Conservation (phyloP, 2,329 filamentous ascomycete genomes). For the Hirsutella minnesotensis region DNA sequence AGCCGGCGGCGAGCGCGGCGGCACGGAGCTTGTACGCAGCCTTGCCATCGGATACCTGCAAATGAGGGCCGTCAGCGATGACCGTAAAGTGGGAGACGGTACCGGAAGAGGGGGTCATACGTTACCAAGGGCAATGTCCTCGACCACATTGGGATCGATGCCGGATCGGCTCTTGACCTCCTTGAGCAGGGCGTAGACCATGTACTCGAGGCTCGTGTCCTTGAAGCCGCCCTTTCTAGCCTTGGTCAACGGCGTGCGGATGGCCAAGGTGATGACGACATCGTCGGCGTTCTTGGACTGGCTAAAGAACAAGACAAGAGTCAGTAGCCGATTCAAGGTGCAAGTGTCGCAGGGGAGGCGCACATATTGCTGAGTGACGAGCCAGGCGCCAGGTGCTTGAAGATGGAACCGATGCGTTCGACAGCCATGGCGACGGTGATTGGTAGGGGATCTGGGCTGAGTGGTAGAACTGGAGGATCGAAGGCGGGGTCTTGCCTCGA, state of each 20-base stretch:
- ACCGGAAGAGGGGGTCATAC: slow-evolving; percentile 30
- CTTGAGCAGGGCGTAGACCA: slow-evolving; percentile 74
- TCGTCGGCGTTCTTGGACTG: slow-evolving; percentile 91
- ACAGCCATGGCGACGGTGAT: slow-evolving; percentile 50
- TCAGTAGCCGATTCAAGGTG: background rate
- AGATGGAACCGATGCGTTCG: slow-evolving; percentile 76
- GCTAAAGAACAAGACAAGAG: slow-evolving; percentile 31
- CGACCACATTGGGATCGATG: slow-evolving; percentile 67
- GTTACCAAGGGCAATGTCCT: slow-evolving; percentile 89
- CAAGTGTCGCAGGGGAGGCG: slow-evolving; percentile 18
- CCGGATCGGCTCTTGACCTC: slow-evolving; percentile 60
- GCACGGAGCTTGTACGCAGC: slow-evolving; percentile 86
- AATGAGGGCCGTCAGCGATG: background rate
- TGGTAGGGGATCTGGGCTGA: background rate
- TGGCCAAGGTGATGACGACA: slow-evolving; percentile 86
- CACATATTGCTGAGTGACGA: slow-evolving; percentile 68
- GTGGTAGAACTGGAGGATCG: too few species aligned
- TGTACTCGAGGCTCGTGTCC: slow-evolving; percentile 79
- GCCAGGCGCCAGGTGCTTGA: slow-evolving; percentile 72
- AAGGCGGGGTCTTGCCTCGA: background rate
- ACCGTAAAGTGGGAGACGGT: background rate
- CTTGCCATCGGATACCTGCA: slow-evolving; percentile 70
- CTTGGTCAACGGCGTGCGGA: slow-evolving; percentile 83
- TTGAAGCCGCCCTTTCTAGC: slow-evolving; percentile 89
- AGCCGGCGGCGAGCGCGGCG: slow-evolving; percentile 79